Base-by-base conservation (phyloP, 257 asterid species). In the Vinca minor region DNA sequence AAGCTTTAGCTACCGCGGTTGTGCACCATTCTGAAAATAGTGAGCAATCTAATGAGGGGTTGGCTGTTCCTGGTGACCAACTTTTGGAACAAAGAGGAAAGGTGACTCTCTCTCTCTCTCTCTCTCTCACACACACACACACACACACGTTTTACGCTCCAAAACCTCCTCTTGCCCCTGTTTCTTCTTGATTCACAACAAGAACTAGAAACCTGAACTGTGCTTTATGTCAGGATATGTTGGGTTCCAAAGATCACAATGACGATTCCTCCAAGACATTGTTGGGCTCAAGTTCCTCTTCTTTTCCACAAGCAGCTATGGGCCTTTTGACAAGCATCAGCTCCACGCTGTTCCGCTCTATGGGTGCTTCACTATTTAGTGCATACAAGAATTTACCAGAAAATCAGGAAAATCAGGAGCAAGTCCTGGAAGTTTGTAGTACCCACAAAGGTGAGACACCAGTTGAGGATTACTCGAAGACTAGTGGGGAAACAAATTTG, bases 221-320 rank as follows among this genome's bases (percentile, higher is more conserved):
- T 62, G 69, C 58, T 25, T 68, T 29, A 15, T 23, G 72, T 59
- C 79, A 90, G 97, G 93, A 82, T 45, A 50, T 69, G 46, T 58
- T 60, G 52, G 77, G 77, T 54, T 65, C 73, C 52, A 55, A 76
- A 57, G 62, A 56, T 59, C 66, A 64, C 49, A 71, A 59, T 60
- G 72, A 61, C 39, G 75, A 73, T 55, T 67, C 60, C 66, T 25
- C 65, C 23, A 32, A 45, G 66, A 69, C 15, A 26, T 59, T 45
- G 9, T 36, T n/a, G 53, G 70, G 67, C 58, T 65, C 80, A 14
- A 65, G 80, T 73, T 78, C 83, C 62, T 62, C 35, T 70, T 83
- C 89, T 74, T 72, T 87, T 76, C 78, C 87, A 66, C 82, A 74
- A 77, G 84, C 82, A 64, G 93, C 85, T 35, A 34, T 84, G 34